Conservation (phyloP, 495 filamentous ascomycete species). For the Lindgomyces ingoldianus region DNA sequence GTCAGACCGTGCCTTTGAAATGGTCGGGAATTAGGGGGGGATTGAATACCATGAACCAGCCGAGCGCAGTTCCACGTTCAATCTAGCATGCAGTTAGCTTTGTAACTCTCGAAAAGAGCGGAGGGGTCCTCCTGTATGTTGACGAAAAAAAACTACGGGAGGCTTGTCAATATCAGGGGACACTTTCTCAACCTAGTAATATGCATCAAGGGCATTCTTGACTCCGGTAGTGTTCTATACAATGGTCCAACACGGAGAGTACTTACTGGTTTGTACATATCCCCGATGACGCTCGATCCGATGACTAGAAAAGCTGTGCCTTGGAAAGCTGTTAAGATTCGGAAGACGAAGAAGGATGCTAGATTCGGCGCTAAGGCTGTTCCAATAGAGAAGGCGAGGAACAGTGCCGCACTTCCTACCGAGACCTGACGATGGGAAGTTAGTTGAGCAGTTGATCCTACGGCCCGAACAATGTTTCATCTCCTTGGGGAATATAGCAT, state of each 20-base stretch:
- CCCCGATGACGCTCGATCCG: conserved; percentile 61
- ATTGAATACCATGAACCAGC: conserved; percentile 55
- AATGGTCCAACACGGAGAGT: too few species aligned
- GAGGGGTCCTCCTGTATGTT: too few species aligned
- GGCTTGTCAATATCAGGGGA: too few species aligned
- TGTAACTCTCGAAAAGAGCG: neutral
- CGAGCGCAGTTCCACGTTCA: conserved; percentile 66
- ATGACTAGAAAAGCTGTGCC: conserved; percentile 69
- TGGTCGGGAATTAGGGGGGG: neutral
- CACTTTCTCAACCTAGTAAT: too few species aligned
- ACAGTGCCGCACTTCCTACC: conserved; percentile 57
- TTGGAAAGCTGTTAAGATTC: conserved; percentile 68
- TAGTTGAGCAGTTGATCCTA: neutral
- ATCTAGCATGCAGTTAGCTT: conserved; percentile 43
- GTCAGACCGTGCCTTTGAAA: conserved; percentile 30
- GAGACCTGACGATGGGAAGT: conserved; percentile 51
- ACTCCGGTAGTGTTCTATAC: too few species aligned
- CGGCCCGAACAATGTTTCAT: neutral
- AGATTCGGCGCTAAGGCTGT: conserved; percentile 69
- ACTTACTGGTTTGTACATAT: conserved; percentile 46
- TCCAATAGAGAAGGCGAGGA: conserved; percentile 64
- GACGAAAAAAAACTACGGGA: too few species aligned
- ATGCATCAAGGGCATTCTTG: too few species aligned
- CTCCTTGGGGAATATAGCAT: neutral
- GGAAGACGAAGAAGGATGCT: conserved; percentile 67